Base-by-base conservation (phyloP, 108 stramenopile genomes). In the Cyclotella cryptica region DNA sequence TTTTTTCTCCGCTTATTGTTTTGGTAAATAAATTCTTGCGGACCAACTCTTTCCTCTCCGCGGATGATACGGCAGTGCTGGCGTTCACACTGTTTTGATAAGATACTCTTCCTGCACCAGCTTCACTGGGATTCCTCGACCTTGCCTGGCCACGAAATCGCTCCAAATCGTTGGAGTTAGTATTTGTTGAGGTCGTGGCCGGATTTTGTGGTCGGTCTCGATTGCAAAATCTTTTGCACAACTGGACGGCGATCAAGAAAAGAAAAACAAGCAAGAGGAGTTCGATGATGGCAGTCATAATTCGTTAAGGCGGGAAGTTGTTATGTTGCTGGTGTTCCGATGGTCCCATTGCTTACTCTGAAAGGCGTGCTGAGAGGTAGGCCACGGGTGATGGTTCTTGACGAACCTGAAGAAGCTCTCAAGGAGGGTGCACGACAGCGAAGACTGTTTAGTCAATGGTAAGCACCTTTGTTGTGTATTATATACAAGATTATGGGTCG, bases 1-100 rank as follows among this genome's bases (percentile, higher is more conserved):
- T 83, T 40, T 83, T 75, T 47, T 83, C 71, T 21, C 82, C 28
- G 6, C 46, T 45, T 17, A 83, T 83, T 6, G 18, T 10, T 57
- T 71, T 67, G 30, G 53, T 53, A 28, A 83, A 83, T 57, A 83
- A 68, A 63, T 83, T 83, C 52, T 72, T 83, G 22, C 66, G 41
- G 28, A 83, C 71, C 57, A 83, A 67, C 39, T 62, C 72, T 45
- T 55, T 77, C 40, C 82, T 72, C 26, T 43, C 44, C 49, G 35
- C 35, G 35, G 35, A 35, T 35, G 35, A 35, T 35, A 35, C 35
- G 35, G 35, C 35, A 35, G 2, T 35, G 35, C 35, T 30, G 14
- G 35, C 29, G 14, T 61, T 39, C 0, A 13, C 35, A 30, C 12
- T 30, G 35, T n/a, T n/a, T 17, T 49, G 15, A 17, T 49, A n/a